Evolutionary conservation across 2,329 filamentous ascomycete genomes (phyloP).

Genomic region (Aureobasidium sp.): DNA sequence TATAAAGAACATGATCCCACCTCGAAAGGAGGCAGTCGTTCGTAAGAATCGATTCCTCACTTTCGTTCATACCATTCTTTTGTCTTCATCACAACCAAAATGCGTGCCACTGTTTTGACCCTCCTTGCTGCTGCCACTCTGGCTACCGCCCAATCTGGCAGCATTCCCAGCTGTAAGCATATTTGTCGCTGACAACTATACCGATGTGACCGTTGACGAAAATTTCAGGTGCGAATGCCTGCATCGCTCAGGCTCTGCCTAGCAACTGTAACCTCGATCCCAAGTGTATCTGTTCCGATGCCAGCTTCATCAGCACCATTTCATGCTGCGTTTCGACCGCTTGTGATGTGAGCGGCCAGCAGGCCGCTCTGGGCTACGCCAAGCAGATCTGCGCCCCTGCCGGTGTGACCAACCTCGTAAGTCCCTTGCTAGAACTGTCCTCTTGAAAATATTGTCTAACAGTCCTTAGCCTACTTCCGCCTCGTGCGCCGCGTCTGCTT

Average conservation of each 20-base stretch:
- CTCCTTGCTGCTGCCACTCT: conserved; percentile 1
- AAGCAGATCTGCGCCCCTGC: conserved; percentile 7
- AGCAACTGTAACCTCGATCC: conserved; percentile 7
- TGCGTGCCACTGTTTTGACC: neutral
- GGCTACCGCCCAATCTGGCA: neutral
- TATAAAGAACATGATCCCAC: neutral
- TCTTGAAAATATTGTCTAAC: neutral
- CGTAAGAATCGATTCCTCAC: neutral
- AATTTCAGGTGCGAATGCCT: neutral
- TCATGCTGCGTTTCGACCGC: conserved; percentile 13
- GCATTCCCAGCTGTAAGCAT: conserved; percentile 5
- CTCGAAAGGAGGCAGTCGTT: neutral
- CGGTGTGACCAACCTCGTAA: conserved; percentile 11
- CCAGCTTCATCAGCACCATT: conserved; percentile 12
- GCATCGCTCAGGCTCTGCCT: conserved; percentile 1
- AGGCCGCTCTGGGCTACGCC: conserved; percentile 5
- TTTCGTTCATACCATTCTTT: neutral
- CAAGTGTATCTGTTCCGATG: conserved; percentile 5
- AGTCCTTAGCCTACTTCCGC: neutral
- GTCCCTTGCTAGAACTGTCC: neutral
- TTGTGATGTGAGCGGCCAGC: neutral
- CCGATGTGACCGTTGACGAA: neutral
- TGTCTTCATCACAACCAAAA: neutral
- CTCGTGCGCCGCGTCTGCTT: neutral
- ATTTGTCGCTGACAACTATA: too few relatives aligned